Evolutionary conservation across 257 asterid species (phyloP).

Genomic region (Paraleonurus japonicus): DNA sequence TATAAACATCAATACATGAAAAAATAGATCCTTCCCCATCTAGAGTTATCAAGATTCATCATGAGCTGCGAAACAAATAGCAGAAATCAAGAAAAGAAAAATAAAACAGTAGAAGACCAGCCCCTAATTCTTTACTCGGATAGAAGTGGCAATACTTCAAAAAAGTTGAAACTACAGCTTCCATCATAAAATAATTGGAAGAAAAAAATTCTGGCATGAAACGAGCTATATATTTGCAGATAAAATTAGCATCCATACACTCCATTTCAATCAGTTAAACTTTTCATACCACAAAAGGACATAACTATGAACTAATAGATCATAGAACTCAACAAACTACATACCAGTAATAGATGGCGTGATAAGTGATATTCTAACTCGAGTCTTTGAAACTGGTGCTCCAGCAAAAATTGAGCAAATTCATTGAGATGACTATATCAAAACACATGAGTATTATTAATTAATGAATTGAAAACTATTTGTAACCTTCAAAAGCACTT

Average conservation of each 20-base stretch:
- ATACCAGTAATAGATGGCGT: conserved; percentile 48
- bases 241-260: conserved; percentile 8
- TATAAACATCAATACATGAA: no score
- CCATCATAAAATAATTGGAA: conserved; percentile 1
- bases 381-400: conserved; percentile 53
- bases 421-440: conserved; percentile 32
- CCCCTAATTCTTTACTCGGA: conserved; percentile 17
- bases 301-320: conserved; percentile 16
- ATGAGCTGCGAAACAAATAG: conserved; percentile 14
- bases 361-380: conserved; percentile 72
- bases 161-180: conserved; percentile 8
- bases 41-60: conserved; percentile 31
- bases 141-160: conserved; percentile 11
- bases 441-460: not conserved
- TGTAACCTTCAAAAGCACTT: not conserved
- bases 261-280: conserved; percentile 6
- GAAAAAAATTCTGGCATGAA: not conserved
- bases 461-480: not conserved
- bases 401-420: conserved; percentile 50
- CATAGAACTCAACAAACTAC: conserved; percentile 27
- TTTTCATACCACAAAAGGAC: not conserved
- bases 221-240: not conserved
- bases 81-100: conserved; percentile 20
- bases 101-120: not conserved
- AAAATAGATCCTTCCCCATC: conserved; percentile 68